Evolutionary conservation across 2,329 filamentous ascomycete genomes (phyloP).

Genomic region (Aciculosporium take): DNA sequence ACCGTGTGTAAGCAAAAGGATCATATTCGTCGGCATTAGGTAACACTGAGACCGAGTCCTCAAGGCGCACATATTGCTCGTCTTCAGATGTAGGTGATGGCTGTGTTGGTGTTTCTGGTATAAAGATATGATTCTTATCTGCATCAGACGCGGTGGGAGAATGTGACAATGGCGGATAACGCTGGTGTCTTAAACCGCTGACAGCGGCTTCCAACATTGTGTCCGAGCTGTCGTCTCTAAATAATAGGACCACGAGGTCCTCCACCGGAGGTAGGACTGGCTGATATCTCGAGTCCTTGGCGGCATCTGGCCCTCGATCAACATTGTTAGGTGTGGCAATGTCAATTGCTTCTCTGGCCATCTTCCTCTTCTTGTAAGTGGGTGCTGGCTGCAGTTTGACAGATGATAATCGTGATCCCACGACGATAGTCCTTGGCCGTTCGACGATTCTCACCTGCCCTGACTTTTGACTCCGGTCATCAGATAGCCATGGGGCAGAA

Average conservation of each 20-base stretch:
- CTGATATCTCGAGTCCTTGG: constrained; percentile 16
- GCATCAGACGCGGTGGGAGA: constrained; percentile 11
- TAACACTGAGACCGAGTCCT: background rate
- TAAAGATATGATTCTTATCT: constrained; percentile 10
- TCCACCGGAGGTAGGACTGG: constrained; percentile 39
- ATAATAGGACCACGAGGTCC: constrained; percentile 37
- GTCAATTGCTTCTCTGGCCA: constrained; percentile 10
- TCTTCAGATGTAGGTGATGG: background rate
- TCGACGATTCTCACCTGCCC: constrained; percentile 15
- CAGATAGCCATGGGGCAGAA: constrained; percentile 15
- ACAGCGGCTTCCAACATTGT: constrained; percentile 32
- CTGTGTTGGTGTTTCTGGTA: constrained; percentile 14
- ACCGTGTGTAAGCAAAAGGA: constrained; percentile 26
- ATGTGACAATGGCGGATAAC: constrained; percentile 14
- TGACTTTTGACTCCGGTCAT: constrained; percentile 10
- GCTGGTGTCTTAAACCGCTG: constrained; percentile 24
- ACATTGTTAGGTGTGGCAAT: constrained; percentile 17
- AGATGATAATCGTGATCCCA: constrained; percentile 15
- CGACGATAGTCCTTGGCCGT: constrained; percentile 14
- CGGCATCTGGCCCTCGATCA: constrained; percentile 25
- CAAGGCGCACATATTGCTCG: background rate
- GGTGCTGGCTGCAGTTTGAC: constrained; percentile 18
- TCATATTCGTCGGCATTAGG: constrained; percentile 28
- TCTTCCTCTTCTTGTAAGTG: constrained; percentile 16
- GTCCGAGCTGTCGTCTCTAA: constrained; percentile 30